Base-by-base conservation (phyloP, 129 eudicot genomes). In the Solidago caesia region DNA sequence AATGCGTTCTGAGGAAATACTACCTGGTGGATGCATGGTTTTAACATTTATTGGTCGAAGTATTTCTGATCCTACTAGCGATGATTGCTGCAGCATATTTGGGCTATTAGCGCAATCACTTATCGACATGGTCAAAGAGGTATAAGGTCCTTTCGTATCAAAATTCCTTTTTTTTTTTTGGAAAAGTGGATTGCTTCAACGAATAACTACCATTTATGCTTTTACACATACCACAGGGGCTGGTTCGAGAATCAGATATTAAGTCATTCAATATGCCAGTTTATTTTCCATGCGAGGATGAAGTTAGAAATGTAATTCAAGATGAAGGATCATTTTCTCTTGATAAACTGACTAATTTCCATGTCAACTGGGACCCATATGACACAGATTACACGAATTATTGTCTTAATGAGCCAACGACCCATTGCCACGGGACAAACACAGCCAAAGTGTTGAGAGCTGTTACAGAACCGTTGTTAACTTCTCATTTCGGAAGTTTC, bases 231-330 rank as follows among this genome's bases (percentile, higher is more conserved):
- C 8, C 52, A 29, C 25, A 85, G 87, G 89, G 87, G 43, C 59
- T 56, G 7, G 75, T 79, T 33, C 44, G 9, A 71, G 81, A 78
- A 52, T 48, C 56, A 7, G 67, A 80, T 16, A 14, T 85, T 6
- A 15, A 51, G 26, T 82, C 89, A 2, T 82, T 85, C 74, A 82
- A 80, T 77, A 1, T 82, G 9, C 85, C 87, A 16, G 1, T 46
- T 6, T 85, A 82, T 64, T 8, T 33, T 11, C 84, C 89, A 3
- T 76, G 41, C 11, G 39, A 45, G 43, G 78, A 74, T 69, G 88
- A 84, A 77, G 71, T 81, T 9, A 56, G 41, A 58, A 47, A 68
- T 10, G 13, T 66, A 10, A 16, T 84, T 25, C 27, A 63, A 6
- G 13, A 41, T 0, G 88, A 84, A 25, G 83, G 81, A 2, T 81